Conservation (phyloP, 2,329 filamentous ascomycete genomes). For the Cladophialophora bantiana region DNA sequence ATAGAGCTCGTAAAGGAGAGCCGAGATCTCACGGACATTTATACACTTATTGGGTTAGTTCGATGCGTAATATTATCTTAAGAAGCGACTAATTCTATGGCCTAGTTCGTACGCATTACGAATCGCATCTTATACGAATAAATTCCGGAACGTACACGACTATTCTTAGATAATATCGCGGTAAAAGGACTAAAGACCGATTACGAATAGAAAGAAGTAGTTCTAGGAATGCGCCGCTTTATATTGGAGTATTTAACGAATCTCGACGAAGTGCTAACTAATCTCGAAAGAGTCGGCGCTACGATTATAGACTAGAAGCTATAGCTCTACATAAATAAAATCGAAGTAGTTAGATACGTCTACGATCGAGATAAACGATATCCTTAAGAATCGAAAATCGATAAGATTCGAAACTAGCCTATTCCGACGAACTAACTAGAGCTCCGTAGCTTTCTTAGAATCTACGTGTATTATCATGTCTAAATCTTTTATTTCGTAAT, state of each 20-base stretch:
- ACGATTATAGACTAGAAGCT: background rate
- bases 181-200: background rate
- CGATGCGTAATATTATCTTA: background rate
- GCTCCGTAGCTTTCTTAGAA: no score
- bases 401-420: no score
- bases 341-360: background rate
- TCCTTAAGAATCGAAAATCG: background rate
- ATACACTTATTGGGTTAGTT: background rate
- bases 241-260: background rate
- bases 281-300: background rate
- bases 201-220: background rate
- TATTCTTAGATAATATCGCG: background rate
- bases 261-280: background rate
- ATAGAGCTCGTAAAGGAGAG: constrained; percentile 5
- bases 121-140: background rate
- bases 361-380: background rate
- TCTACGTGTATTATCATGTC: no score
- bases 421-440: background rate
- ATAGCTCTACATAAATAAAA: background rate
- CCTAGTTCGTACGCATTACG: background rate
- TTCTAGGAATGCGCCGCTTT: background rate
- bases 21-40: background rate
- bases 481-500: no score
- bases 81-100: background rate
- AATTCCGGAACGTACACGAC: background rate